Evolutionary conservation across 2,329 filamentous ascomycete genomes (phyloP).

Genomic region (Pleurostoma richardsiae): DNA sequence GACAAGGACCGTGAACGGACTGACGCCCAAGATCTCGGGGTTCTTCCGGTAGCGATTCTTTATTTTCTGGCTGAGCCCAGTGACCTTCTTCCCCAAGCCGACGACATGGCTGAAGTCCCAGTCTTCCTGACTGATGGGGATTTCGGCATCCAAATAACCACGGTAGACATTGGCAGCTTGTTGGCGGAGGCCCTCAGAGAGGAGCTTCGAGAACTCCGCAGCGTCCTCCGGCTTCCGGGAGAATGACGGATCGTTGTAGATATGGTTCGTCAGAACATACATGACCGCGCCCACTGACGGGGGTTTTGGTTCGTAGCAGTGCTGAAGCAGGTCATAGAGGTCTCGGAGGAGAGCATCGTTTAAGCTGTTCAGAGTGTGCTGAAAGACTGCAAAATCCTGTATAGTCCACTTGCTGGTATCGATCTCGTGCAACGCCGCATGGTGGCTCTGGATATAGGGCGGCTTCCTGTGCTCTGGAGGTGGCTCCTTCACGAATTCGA

Average conservation of each 20-base stretch:
- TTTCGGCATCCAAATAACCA: constrained; percentile 69
- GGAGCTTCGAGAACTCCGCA: constrained; percentile 65
- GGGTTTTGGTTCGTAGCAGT: constrained; percentile 84
- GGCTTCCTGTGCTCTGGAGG: constrained; percentile 61
- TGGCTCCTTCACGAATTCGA: constrained; percentile 74
- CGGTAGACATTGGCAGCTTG: constrained; percentile 78
- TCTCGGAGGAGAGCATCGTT: constrained; percentile 83
- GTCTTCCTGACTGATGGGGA: constrained; percentile 72
- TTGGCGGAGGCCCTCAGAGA: constrained; percentile 66
- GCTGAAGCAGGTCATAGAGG: constrained; percentile 80
- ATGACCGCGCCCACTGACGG: constrained; percentile 76
- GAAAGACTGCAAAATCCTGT: constrained; percentile 65
- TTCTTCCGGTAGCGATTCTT: constrained; percentile 88
- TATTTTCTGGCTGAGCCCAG: constrained; percentile 80
- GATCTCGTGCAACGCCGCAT: constrained; percentile 47
- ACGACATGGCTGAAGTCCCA: constrained; percentile 94
- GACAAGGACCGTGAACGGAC: constrained; percentile 64
- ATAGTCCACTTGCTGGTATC: constrained; percentile 62
- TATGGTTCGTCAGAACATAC: constrained; percentile 75
- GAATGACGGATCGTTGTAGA: constrained; percentile 75
- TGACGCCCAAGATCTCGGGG: constrained; percentile 76
- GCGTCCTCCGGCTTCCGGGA: constrained; percentile 64
- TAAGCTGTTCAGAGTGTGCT: constrained; percentile 66
- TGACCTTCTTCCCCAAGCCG: constrained; percentile 78
- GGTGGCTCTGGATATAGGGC: constrained; percentile 48